A percentile compares a stretch with the other conserved stretches of the same genome.
Evolutionary conservation across 2,329 filamentous ascomycete genomes (phyloP).

Genomic region (Lizonia empirigonia): DNA sequence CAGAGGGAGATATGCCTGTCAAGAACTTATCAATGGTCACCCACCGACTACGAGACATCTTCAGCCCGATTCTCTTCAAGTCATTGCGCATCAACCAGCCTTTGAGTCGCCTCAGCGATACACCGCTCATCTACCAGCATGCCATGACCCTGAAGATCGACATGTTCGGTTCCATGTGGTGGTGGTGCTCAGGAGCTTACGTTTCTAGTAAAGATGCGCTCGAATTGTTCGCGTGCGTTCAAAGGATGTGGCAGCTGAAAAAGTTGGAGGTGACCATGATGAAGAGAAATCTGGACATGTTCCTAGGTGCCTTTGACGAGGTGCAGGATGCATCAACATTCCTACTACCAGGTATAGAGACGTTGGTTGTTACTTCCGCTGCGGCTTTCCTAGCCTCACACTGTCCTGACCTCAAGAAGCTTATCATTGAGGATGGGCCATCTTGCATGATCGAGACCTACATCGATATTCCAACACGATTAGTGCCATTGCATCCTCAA

Average conservation of each 20-base stretch:
- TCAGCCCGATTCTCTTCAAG: constrained; percentile 20
- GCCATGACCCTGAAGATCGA: constrained; percentile 20
- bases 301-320: constrained; percentile 15
- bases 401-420: constrained; percentile 15
- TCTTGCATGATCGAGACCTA: constrained; percentile 24
- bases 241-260: constrained; percentile 8
- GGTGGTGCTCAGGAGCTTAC: constrained; percentile 26
- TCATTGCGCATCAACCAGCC: constrained; percentile 22
- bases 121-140: constrained; percentile 5
- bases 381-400: constrained; percentile 20
- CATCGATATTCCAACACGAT: constrained; percentile 6
- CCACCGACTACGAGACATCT: constrained; percentile 15
- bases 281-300: constrained; percentile 26
- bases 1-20: constrained; percentile 4
- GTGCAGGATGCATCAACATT: constrained; percentile 2
- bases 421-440: constrained; percentile 16
- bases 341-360: constrained; percentile 7
- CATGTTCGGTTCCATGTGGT: constrained; percentile 27
- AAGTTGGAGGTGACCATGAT: constrained; percentile 26
- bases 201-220: constrained; percentile 20
- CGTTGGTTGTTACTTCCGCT: constrained; percentile 14
- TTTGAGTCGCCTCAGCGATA: constrained; percentile 16
- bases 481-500: constrained; percentile 6
- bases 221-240: constrained; percentile 19
- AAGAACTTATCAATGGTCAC: constrained; percentile 19